Evolutionary conservation across 75 land plant species (phyloP).

Genomic region (Picea sitchensis): DNA sequence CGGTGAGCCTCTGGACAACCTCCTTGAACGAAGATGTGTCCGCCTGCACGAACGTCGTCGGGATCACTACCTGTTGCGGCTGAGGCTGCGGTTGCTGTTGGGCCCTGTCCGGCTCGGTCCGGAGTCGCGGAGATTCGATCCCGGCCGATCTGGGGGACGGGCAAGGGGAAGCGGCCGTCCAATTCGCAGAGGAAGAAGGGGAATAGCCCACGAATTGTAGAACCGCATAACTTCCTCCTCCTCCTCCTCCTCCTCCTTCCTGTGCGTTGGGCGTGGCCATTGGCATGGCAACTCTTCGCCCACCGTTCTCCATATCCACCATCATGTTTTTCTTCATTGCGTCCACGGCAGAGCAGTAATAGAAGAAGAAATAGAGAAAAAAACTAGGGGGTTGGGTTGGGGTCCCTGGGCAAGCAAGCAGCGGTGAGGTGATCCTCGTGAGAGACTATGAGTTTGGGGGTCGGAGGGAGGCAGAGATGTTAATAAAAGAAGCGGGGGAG

Average conservation of each 20-base stretch:
- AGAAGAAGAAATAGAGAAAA: neutral
- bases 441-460: neutral
- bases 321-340: neutral
- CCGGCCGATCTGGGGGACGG: neutral
- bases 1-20: constrained; percentile 59
- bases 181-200: neutral
- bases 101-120: neutral
- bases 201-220: neutral
- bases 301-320: constrained; percentile 1
- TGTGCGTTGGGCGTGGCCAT: neutral
- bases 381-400: neutral
- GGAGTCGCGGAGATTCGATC: neutral
- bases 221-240: neutral
- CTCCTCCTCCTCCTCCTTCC: neutral
- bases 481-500: too few relatives aligned
- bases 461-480: too few relatives aligned
- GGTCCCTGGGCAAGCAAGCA: neutral
- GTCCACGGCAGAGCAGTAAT: neutral
- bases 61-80: constrained; percentile 42
- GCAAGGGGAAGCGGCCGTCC: neutral
- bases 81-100: constrained; percentile 72
- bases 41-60: constrained; percentile 55
- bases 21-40: constrained; percentile 57
- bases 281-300: neutral
- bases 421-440: neutral